Conservation (phyloP, 2,329 filamentous ascomycete genomes). For the Chaetomiaceae sp. region DNA sequence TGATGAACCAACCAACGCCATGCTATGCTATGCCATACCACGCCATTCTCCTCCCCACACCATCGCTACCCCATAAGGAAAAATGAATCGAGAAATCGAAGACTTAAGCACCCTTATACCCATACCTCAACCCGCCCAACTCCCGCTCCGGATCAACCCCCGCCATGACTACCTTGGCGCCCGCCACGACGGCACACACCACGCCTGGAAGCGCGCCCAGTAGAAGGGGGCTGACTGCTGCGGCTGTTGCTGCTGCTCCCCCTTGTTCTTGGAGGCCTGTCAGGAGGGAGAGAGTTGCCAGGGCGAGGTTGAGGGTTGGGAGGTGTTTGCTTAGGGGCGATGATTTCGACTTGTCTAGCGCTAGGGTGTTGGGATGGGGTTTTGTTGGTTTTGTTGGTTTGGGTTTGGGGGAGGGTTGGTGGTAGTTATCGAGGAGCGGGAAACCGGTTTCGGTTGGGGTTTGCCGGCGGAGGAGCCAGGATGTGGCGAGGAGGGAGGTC, state of each 20-base stretch:
- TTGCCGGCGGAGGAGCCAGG: slow-evolving; percentile 55
- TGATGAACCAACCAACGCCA: too few relatives aligned
- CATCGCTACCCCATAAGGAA: background rate
- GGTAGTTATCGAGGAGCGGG: slow-evolving; percentile 39
- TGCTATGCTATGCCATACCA: background rate
- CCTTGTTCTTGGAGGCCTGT: slow-evolving; percentile 36
- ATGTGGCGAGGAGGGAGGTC: slow-evolving; percentile 58
- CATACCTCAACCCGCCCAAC: slow-evolving; percentile 57
- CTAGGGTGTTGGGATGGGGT: too few relatives aligned
- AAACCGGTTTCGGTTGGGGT: slow-evolving; percentile 54
- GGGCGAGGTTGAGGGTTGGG: slow-evolving; percentile 53
- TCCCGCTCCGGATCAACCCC: slow-evolving; percentile 64
- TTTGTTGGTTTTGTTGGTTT: background rate
- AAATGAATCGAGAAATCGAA: background rate
- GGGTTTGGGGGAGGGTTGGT: background rate
- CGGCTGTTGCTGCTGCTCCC: slow-evolving; percentile 22
- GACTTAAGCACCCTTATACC: slow-evolving; percentile 56
- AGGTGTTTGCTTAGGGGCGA: slow-evolving; percentile 56
- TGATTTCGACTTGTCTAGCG: too few relatives aligned
- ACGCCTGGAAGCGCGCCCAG: slow-evolving; percentile 50
- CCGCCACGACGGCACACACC: slow-evolving; percentile 56
- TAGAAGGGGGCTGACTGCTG: slow-evolving; percentile 36
- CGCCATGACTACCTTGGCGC: slow-evolving; percentile 61
- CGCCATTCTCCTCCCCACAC: background rate
- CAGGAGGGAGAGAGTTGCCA: slow-evolving; percentile 50